Conservation (phyloP, 352 stramenopile species). For the Pythium aquatile region DNA sequence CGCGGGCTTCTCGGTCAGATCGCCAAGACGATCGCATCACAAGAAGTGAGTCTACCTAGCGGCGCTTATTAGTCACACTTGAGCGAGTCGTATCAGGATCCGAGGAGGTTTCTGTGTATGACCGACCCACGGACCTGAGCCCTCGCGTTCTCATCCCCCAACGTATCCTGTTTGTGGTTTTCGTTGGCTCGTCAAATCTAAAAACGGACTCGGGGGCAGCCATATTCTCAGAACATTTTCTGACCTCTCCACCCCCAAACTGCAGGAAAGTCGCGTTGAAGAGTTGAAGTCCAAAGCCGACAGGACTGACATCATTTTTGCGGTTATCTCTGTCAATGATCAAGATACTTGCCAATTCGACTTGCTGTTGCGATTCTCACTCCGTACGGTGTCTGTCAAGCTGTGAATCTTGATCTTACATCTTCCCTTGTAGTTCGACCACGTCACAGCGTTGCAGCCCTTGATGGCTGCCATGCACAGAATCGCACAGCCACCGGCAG, state of each 20-base stretch:
- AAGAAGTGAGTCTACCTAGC: background rate
- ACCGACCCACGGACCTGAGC: background rate
- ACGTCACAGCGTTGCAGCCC: background rate
- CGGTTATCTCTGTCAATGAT: no score
- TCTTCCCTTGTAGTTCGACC: slow-evolving; percentile 1
- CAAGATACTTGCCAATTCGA: no score
- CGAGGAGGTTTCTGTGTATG: background rate
- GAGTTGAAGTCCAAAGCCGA: no score
- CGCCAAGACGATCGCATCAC: background rate
- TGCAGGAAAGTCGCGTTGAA: no score
- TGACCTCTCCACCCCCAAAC: background rate
- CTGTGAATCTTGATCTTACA: background rate
- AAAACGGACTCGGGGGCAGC: background rate
- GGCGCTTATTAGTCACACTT: background rate
- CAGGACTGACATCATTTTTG: no score
- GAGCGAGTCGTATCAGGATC: background rate
- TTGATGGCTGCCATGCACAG: no score
- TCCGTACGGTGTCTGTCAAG: no score
- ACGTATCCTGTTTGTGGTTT: no score
- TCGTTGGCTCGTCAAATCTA: background rate
- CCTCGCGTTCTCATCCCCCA: no score
- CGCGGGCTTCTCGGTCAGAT: background rate
- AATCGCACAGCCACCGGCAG: no score
- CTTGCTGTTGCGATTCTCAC: no score
- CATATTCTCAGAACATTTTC: background rate